These are phyloP conservation scores for Wickerhamiella siamensis DNA, from an alignment of 805 yeast species.

Conservation along the genomic window DNA sequence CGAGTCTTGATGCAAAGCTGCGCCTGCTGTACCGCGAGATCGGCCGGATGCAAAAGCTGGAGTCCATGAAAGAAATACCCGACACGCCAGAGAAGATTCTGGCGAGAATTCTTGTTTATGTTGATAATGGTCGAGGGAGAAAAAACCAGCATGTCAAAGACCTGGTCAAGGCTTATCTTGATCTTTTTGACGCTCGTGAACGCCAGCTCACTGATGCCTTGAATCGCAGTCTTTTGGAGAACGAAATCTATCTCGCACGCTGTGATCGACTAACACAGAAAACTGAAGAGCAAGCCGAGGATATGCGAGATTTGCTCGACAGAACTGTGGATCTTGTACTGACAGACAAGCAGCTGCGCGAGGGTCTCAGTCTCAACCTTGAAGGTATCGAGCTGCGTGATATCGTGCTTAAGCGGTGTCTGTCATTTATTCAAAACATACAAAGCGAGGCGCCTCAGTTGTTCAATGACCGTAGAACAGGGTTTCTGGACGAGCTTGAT, in stretches of 20 bases:
- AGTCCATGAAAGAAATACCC: conserved; percentile 4
- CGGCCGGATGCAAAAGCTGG: conserved; percentile 5
- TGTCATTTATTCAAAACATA: too few species aligned
- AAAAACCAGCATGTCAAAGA: conserved; percentile 7
- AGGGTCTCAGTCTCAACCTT: not conserved
- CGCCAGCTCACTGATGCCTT: conserved; percentile 4
- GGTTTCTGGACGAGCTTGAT: too few species aligned
- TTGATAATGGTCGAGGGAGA: conserved; percentile 6
- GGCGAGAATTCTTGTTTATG: conserved; percentile 4
- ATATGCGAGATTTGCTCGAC: conserved; percentile 1
- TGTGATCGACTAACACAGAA: not conserved
- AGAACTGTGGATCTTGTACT: conserved; percentile 1
- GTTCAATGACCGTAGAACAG: too few species aligned
- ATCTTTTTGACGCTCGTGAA: conserved; percentile 8
- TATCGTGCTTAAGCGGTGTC: too few species aligned
- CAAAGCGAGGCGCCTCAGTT: too few species aligned
- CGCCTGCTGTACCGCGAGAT: conserved; percentile 5
- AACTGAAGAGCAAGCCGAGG: not conserved
- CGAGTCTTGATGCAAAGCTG: conserved; percentile 7
- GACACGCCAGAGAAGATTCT: conserved; percentile 7
- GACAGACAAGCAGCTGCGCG: conserved; percentile 3
- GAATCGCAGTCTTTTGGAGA: not conserved
- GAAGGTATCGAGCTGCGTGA: too few species aligned
- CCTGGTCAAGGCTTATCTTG: conserved; percentile 7
- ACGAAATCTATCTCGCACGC: conserved; percentile 1